Conservation (phyloP, 2,329 filamentous ascomycete species). For the Cytospora schulzeri region DNA sequence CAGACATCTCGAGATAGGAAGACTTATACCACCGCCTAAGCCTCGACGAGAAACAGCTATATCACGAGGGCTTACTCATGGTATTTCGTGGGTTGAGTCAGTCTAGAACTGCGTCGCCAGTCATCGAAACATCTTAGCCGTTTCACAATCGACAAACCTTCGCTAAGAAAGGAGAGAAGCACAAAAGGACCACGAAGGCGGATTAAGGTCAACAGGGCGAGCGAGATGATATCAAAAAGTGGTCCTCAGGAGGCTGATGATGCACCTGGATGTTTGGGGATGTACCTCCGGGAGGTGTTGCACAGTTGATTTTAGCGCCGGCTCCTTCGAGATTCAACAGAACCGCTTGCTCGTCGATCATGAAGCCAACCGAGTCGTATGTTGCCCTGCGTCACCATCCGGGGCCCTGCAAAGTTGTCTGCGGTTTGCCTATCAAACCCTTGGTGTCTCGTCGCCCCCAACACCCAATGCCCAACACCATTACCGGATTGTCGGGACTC, state of each 20-base stretch:
- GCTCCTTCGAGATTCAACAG: background rate
- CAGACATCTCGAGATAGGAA: background rate
- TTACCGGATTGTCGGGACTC: conserved; percentile 20
- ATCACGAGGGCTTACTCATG: background rate
- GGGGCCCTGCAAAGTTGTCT: background rate
- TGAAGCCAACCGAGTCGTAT: background rate
- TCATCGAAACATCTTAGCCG: conserved; percentile 9
- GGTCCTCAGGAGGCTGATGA: conserved; percentile 12
- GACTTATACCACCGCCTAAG: background rate
- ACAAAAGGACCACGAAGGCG: background rate
- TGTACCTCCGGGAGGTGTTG: background rate
- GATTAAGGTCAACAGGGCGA: conserved; percentile 8
- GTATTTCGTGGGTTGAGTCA: background rate
- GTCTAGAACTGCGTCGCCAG: background rate
- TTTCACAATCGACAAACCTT: conserved; percentile 14
- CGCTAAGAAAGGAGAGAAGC: background rate
- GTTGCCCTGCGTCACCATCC: background rate
- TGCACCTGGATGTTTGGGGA: conserved; percentile 15
- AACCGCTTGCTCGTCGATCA: background rate
- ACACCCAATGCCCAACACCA: conserved; percentile 4
- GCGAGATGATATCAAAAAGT: conserved; percentile 10
- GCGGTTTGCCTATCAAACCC: background rate
- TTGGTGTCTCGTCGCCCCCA: background rate
- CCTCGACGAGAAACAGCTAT: background rate
- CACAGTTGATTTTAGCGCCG: background rate